Conservation (phyloP, 208 protist genomes). For the Naegleria fowleri region DNA sequence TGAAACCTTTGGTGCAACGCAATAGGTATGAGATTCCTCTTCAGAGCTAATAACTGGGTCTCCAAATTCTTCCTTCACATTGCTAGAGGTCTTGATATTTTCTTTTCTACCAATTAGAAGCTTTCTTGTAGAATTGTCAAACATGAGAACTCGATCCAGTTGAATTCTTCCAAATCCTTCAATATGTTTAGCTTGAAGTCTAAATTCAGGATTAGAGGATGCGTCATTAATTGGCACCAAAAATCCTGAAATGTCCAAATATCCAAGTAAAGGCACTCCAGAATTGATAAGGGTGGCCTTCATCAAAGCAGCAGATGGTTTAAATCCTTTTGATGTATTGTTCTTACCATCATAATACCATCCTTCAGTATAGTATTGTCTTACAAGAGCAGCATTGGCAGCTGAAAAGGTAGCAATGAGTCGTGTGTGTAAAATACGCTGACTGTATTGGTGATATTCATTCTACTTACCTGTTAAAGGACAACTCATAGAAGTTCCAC, state of each 20-base stretch:
- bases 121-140: neutral
- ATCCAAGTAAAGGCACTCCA: conserved; percentile 17
- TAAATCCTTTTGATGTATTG: conserved; percentile 35
- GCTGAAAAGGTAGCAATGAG: conserved; percentile 30
- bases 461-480: conserved; percentile 44
- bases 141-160: neutral
- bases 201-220: no score
- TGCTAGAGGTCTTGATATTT: neutral
- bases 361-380: conserved; percentile 67
- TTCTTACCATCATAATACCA: conserved; percentile 29
- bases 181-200: neutral
- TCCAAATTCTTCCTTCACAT: conserved; percentile 29
- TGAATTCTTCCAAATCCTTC: neutral
- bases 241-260: neutral
- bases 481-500: conserved; percentile 83
- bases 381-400: conserved; percentile 62
- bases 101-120: neutral
- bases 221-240: neutral
- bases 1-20: neutral
- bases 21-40: neutral
- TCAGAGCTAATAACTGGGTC: neutral
- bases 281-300: conserved; percentile 45
- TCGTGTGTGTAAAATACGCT: no score
- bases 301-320: conserved; percentile 56
- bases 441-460: no score